Base-by-base conservation (phyloP, 306 rosid species). In the Parietaria judaica region DNA sequence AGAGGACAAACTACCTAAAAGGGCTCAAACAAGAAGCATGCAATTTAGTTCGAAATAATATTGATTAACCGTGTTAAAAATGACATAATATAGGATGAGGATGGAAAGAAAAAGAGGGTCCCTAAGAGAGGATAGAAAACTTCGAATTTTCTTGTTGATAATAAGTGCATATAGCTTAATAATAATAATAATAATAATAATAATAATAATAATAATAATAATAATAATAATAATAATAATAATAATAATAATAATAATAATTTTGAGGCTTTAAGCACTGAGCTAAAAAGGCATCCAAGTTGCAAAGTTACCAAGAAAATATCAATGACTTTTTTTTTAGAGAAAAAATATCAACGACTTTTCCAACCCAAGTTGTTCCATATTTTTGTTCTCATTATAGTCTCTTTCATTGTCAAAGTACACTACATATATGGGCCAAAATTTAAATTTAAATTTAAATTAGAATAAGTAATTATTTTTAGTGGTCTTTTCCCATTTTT, bases 301-400 rank as follows among this genome's bases (percentile, higher is more conserved):
- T n/a, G 60, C 80, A 75, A 56, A 73, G 70, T 75, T 72, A 81
- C 62, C 14, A 49, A 47, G 55, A 38, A 72, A 45, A 66, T 68
- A 50, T 48, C 62, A 57, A 46, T 7, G 13, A 46, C 8, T 7
- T 7, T 7, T 7, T 7, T 13, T 7, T 46, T 46, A 46, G 13
- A 46, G 8, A 3, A 7, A 13, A 7, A 8, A 46, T n/a, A n/a
- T 49, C 9, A n/a, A 48, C 1, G 78, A 77, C 83, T 80, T 80
- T 77, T 61, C 58, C 1, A 3, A 39, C 66, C 61, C 58, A 71
- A 65, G 62, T 66, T 67, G 62, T 61, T 69, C 67, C 58, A 52
- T 14, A 16, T 56, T 23, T 63, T 64, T 52, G 70, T 69, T 62
- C 56, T 52, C 46, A 38, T 68, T 52, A 3, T 15, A 8, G 14